phyloP scores from a whole-genome alignment of 257 asterid species.

The Asclepias syriaca region DNA sequence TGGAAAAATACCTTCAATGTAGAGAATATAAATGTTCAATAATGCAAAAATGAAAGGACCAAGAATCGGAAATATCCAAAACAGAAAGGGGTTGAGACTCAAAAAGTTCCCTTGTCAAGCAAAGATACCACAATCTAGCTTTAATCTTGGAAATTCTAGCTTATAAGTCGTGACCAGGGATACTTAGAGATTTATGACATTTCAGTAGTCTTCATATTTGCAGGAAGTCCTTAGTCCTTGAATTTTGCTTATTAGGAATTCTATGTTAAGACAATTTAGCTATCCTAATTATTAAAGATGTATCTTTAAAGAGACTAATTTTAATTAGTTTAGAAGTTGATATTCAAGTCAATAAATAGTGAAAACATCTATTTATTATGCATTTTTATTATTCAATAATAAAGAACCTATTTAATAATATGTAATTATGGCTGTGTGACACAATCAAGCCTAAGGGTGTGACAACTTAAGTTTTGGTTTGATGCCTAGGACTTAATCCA shows the following conservation, averaged over 20 bases:
- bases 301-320: background rate
- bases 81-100: background rate
- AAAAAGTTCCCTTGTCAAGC: background rate
- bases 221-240: background rate
- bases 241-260: background rate
- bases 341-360: too few relatives aligned
- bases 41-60: background rate
- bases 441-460: background rate
- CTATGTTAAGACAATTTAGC: background rate
- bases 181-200: background rate
- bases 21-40: background rate
- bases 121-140: background rate
- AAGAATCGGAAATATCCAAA: background rate
- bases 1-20: background rate
- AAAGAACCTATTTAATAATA: background rate
- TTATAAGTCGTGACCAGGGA: background rate
- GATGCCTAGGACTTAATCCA: background rate
- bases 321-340: background rate
- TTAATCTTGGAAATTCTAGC: background rate
- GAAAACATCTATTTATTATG: background rate
- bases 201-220: background rate
- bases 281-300: background rate
- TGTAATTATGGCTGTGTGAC: background rate
- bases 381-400: too few relatives aligned
- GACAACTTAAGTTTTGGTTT: background rate